Percentiles rank a stretch among this genome's conserved stretches.
These are phyloP conservation scores for Phytophthora agathidicida DNA, from an alignment of 352 stramenopile genomes.

Conservation along the genomic window DNA sequence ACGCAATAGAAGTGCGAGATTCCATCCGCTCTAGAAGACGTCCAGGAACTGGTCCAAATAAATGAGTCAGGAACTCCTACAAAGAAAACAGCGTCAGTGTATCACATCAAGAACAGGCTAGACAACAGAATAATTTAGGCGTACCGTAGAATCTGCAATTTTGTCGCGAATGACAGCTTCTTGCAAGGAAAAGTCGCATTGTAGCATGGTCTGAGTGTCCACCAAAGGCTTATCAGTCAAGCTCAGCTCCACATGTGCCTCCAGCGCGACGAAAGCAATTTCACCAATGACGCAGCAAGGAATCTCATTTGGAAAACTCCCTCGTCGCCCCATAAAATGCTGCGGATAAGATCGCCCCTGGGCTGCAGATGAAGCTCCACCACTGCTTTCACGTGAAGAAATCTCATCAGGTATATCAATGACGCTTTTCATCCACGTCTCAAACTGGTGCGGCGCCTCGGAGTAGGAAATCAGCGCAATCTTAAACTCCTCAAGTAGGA, in stretches of 20 bases:
- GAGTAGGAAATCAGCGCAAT: constrained; percentile 52
- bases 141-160: constrained; percentile 54
- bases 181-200: constrained; percentile 55
- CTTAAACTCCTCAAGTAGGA: constrained; percentile 56
- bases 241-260: constrained; percentile 24
- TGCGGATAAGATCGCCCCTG: constrained; percentile 33
- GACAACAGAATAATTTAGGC: constrained; percentile 8
- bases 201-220: constrained; percentile 13
- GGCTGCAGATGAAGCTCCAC: constrained; percentile 25
- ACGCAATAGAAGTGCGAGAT: constrained; percentile 30
- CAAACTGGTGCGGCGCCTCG: constrained; percentile 50
- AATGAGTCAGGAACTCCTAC: constrained; percentile 46
- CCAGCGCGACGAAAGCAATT: constrained; percentile 32
- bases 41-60: constrained; percentile 45
- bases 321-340: constrained; percentile 38
- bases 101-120: constrained; percentile 7
- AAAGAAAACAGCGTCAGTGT: constrained; percentile 15
- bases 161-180: constrained; percentile 47
- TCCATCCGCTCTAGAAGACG: constrained; percentile 26
- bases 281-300: constrained; percentile 47
- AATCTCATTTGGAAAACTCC: constrained; percentile 36
- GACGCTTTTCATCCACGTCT: constrained; percentile 58
- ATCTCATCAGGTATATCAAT: constrained; percentile 42
- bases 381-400: constrained; percentile 41
- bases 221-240: constrained; percentile 6